Evolutionary conservation across 2,329 filamentous ascomycete genomes (phyloP).

Genomic region (Zasmidium cellare): DNA sequence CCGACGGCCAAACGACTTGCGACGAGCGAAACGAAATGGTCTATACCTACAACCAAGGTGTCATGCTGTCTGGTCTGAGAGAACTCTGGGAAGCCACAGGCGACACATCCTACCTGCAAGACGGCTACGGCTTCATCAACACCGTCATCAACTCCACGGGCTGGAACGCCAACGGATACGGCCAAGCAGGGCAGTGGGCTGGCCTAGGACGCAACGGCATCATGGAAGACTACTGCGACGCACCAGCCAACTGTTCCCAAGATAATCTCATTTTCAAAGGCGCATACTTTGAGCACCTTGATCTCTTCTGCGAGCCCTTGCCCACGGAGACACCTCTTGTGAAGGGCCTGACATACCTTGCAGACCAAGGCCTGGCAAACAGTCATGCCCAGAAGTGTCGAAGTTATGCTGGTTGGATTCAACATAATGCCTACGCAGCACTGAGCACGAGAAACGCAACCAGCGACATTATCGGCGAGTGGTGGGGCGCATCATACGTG

Average conservation of each 20-base stretch:
- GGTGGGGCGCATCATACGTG: slow-evolving; percentile 65
- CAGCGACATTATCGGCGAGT: slow-evolving; percentile 75
- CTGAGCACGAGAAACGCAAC: slow-evolving; percentile 57
- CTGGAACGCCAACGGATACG: slow-evolving; percentile 48
- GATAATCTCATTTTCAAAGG: slow-evolving; percentile 90
- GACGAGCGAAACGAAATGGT: slow-evolving; percentile 84
- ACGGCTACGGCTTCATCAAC: slow-evolving; percentile 74
- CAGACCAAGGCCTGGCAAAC: slow-evolving; percentile 29
- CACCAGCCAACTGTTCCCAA: slow-evolving; percentile 73
- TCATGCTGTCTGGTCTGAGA: slow-evolving; percentile 79
- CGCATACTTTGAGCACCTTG: slow-evolving; percentile 90
- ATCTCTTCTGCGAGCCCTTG: slow-evolving; percentile 73
- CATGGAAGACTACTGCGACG: slow-evolving; percentile 82
- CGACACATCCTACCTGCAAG: slow-evolving; percentile 66
- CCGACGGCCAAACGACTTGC: slow-evolving; percentile 57
- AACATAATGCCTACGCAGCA: slow-evolving; percentile 74
- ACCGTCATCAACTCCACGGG: slow-evolving; percentile 78
- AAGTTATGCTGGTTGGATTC: slow-evolving; percentile 73
- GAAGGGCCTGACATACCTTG: slow-evolving; percentile 45
- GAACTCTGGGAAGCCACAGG: slow-evolving; percentile 81
- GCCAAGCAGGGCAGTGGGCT: slow-evolving; percentile 54
- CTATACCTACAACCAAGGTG: slow-evolving; percentile 95
- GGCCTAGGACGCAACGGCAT: slow-evolving; percentile 79
- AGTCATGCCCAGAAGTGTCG: slow-evolving; percentile 63
- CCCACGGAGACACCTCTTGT: slow-evolving; percentile 44